A percentile compares a stretch with the other conserved stretches of the same genome.
Evolutionary conservation across 768 basidiomycete species (phyloP).

Genomic region (Hygrocybe coccinea): DNA sequence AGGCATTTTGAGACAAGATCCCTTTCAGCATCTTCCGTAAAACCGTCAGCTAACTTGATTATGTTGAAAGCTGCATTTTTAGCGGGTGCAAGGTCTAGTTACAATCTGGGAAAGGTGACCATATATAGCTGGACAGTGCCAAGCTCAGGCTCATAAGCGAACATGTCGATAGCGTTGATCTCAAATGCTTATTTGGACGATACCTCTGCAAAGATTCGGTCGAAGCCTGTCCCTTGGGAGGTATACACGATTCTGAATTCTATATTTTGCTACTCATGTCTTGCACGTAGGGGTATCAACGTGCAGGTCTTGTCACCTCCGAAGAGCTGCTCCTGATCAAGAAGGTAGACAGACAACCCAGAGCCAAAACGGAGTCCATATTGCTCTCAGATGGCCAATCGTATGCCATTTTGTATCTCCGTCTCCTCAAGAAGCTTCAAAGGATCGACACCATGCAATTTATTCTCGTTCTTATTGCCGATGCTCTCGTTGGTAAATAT

Average conservation of each 20-base stretch:
- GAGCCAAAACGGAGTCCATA: conserved; percentile 66
- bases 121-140: no score
- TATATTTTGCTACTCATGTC: conserved; percentile 13
- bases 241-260: conserved; percentile 37
- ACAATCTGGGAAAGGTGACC: no score
- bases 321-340: conserved; percentile 88
- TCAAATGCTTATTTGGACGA: conserved; percentile 85
- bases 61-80: no score
- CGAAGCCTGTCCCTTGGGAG: conserved; percentile 96
- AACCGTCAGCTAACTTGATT: no score
- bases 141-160: no score
- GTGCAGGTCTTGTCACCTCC: conserved; percentile 81
- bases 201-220: conserved; percentile 77
- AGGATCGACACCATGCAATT: conserved; percentile 84
- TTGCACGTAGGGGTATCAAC: conserved; percentile 82
- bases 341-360: conserved; percentile 80
- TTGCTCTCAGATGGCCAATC: conserved; percentile 76
- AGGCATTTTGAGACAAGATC: background rate
- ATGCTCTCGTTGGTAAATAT: conserved; percentile 72
- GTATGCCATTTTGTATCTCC: conserved; percentile 86
- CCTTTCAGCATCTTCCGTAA: conserved; percentile 7
- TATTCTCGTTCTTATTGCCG: conserved; percentile 80
- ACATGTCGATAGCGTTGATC: conserved; percentile 72
- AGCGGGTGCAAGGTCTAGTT: no score
- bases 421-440: conserved; percentile 78